phyloP scores from a whole-genome alignment of 177 flowering plant species.

The Telopea speciosissima region DNA sequence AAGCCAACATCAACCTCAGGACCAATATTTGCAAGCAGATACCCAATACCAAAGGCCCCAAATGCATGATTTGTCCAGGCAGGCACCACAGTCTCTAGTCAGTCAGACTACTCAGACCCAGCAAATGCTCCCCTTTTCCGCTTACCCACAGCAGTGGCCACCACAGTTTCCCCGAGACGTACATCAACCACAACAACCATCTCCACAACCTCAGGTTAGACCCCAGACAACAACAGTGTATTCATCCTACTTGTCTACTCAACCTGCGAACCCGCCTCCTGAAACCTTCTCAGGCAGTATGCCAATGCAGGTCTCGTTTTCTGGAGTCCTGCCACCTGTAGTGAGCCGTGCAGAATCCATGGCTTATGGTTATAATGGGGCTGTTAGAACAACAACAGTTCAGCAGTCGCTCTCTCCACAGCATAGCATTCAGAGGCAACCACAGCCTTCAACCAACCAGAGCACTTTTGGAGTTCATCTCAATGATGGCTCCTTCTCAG shows the following conservation, averaged over 20 bases:
- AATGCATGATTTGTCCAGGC: slow-evolving; percentile 39
- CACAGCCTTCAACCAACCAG: slow-evolving; percentile 29
- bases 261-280: slow-evolving; percentile 44
- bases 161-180: slow-evolving; percentile 46
- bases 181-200: slow-evolving; percentile 37
- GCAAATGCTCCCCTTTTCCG: slow-evolving; percentile 38
- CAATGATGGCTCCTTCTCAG: slow-evolving; percentile 32
- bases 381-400: slow-evolving; percentile 35
- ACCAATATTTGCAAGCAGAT: slow-evolving; percentile 51
- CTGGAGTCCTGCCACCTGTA: slow-evolving; percentile 47
- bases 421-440: slow-evolving; percentile 25
- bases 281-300: slow-evolving; percentile 52
- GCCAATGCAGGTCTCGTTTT: slow-evolving; percentile 60
- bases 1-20: slow-evolving; percentile 34
- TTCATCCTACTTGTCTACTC: slow-evolving; percentile 44
- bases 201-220: slow-evolving; percentile 47
- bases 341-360: slow-evolving; percentile 40
- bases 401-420: slow-evolving; percentile 52
- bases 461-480: slow-evolving; percentile 35
- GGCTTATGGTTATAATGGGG: slow-evolving; percentile 55
- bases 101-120: slow-evolving; percentile 43
- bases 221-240: slow-evolving; percentile 47
- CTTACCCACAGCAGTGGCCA: slow-evolving; percentile 70
- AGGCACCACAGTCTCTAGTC: slow-evolving; percentile 34
- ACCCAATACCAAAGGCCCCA: slow-evolving; percentile 53